Evolutionary conservation across 441 rosid genomes (phyloP), one percentile per base, ranked within the genome.

Genomic region (Eutrema salsugineum): DNA sequence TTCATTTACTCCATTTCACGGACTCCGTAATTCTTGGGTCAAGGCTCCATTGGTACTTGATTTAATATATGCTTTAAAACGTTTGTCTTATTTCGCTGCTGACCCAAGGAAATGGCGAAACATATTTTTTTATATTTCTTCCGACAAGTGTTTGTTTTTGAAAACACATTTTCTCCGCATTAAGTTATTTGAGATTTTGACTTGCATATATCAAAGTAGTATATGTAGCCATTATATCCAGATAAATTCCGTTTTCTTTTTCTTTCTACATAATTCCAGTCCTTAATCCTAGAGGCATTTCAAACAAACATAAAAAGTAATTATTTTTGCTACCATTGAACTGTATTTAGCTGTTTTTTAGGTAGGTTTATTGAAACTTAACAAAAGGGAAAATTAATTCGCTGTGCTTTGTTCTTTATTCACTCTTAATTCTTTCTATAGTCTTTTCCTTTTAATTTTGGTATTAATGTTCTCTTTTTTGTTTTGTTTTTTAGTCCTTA

Each of bases 391-490:
- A 75, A 56, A 5, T 7, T 33, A 59, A 74, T 22, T 48, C 36
- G 33, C n/a, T 50, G 60, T 66, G 43, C 83, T 80, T 83, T 77
- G 83, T 74, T 79, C 83, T 82, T 82, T 82, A 51, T 69, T 63
- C 72, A 73, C 47, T 72, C 19, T 47, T 65, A 63, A 47, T 63
- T 28, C 0, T 24, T 16, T 49, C 63, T 76, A 65, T 65, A 49
- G 58, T 70, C 39, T 16, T 59, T 66, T 64, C 28, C 63, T 66
- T 81, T 84, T 33, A 44, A 55, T 56, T 60, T 28, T 72, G 36
- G 24, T 57, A 47, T 55, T 55, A 76, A 56, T 48, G 42, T 77
- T 72, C 20, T 53, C 43, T 79, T 20, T 2, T 61, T 67, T 69
- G 62, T 49, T 68, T n/a, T n/a, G n/a, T n/a, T n/a, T n/a, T n/a